These are phyloP conservation scores for Stachybotrys elegans DNA, from an alignment of 2,329 filamentous ascomycete genomes.

Conservation along the genomic window DNA sequence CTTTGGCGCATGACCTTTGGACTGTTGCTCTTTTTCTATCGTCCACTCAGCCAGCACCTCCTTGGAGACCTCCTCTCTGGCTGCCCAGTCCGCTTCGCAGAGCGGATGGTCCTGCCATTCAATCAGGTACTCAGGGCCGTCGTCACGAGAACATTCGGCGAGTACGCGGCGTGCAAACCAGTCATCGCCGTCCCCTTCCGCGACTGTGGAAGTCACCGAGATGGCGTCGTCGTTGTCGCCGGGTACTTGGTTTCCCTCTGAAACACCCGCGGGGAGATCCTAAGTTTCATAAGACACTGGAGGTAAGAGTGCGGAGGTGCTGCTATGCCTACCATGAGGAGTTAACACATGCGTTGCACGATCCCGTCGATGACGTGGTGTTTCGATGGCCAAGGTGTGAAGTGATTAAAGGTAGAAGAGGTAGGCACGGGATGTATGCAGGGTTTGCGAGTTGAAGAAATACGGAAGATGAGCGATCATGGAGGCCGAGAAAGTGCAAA, in stretches of 20 bases:
- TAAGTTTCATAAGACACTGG: too few relatives aligned
- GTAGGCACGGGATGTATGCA: too few relatives aligned
- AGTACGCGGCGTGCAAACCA: conserved; percentile 49
- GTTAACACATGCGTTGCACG: too few relatives aligned
- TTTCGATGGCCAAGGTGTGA: too few relatives aligned
- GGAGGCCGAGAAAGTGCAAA: too few relatives aligned
- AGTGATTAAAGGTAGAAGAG: too few relatives aligned
- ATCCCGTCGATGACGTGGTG: too few relatives aligned
- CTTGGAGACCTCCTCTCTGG: conserved; percentile 33
- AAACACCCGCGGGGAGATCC: too few relatives aligned
- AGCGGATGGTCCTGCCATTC: conserved; percentile 31
- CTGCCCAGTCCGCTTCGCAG: conserved; percentile 44
- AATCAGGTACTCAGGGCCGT: conserved; percentile 25
- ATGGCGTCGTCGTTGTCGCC: conserved; percentile 18
- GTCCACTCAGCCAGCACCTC: conserved; percentile 39
- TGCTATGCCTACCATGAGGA: too few relatives aligned
- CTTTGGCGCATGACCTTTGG: conserved; percentile 22
- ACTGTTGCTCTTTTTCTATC: conserved; percentile 30
- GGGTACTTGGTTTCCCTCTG: background rate
- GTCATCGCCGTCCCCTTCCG: conserved; percentile 29
- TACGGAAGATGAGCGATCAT: too few relatives aligned
- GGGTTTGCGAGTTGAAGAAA: too few relatives aligned
- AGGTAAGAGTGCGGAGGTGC: too few relatives aligned
- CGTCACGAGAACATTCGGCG: conserved; percentile 32
- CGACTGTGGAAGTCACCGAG: conserved; percentile 27